Conservation (phyloP, 495 filamentous ascomycete species). For the Copromyces sp. region DNA sequence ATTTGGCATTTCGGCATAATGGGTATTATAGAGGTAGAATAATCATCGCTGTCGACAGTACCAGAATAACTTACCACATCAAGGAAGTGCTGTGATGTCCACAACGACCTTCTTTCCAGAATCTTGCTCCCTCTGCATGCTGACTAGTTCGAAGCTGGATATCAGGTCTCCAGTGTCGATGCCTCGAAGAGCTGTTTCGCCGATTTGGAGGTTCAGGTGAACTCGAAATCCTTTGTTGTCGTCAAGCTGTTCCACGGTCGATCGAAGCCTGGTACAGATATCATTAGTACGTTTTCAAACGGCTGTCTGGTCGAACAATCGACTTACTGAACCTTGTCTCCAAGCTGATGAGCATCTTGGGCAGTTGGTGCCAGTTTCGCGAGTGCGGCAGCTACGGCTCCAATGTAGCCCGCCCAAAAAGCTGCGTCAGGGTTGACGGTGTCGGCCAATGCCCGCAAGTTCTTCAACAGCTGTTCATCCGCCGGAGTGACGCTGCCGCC, state of each 20-base stretch:
- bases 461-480: slow-evolving; percentile 29
- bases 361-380: slow-evolving; percentile 24
- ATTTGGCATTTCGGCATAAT: background rate
- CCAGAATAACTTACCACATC: background rate
- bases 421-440: slow-evolving; percentile 21
- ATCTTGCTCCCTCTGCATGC: slow-evolving; percentile 15
- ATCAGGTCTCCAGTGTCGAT: slow-evolving; percentile 17
- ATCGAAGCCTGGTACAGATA: slow-evolving; percentile 16
- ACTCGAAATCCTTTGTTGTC: slow-evolving; percentile 22
- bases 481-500: slow-evolving; percentile 50
- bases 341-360: slow-evolving; percentile 13
- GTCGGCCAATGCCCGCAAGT: slow-evolving; percentile 27
- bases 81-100: slow-evolving; percentile 4
- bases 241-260: slow-evolving; percentile 6
- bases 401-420: slow-evolving; percentile 38
- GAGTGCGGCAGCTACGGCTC: slow-evolving; percentile 27
- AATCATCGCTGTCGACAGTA: background rate
- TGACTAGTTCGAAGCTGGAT: slow-evolving; percentile 21
- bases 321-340: slow-evolving; percentile 23
- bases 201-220: slow-evolving; percentile 22
- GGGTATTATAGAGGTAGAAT: background rate
- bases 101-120: slow-evolving; percentile 17
- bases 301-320: background rate
- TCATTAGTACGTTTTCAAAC: background rate
- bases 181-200: slow-evolving; percentile 8